Evolutionary conservation across 495 filamentous ascomycete species (phyloP).

Genomic region (Extremus antarcticus): DNA sequence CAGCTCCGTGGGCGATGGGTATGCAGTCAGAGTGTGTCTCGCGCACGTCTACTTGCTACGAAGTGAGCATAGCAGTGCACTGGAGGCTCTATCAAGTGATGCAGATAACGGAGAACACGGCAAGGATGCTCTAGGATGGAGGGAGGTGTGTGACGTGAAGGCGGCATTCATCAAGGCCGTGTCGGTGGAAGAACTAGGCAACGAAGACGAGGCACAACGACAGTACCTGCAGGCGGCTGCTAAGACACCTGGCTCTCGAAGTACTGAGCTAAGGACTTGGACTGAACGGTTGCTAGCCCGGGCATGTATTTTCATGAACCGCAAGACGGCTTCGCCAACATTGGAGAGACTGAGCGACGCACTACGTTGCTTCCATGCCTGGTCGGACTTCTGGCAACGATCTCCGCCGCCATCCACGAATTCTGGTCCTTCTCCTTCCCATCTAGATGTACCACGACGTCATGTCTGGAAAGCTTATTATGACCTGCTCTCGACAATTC

Average conservation of each 20-base stretch:
- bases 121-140: conserved; percentile 47
- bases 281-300: conserved; percentile 63
- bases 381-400: conserved; percentile 47
- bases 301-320: conserved; percentile 54
- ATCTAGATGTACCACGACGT: conserved; percentile 31
- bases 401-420: conserved; percentile 3
- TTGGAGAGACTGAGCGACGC: conserved; percentile 35
- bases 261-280: conserved; percentile 59
- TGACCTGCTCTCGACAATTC: conserved; percentile 52
- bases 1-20: conserved; percentile 51
- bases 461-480: conserved; percentile 76
- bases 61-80: conserved; percentile 43
- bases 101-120: conserved; percentile 9
- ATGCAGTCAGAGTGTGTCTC: conserved; percentile 69
- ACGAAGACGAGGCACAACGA: conserved; percentile 5
- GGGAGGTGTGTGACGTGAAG: conserved; percentile 68
- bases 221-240: conserved; percentile 9
- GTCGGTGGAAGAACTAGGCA: conserved; percentile 32
- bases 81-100: conserved; percentile 38
- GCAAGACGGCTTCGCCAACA: conserved; percentile 33
- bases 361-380: conserved; percentile 49
- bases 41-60: conserved; percentile 65
- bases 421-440: not conserved
- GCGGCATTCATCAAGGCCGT: conserved; percentile 53
- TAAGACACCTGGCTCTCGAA: conserved; percentile 26